Conservation (phyloP, 2,329 filamentous ascomycete species). For the Penicillium decumbens region DNA sequence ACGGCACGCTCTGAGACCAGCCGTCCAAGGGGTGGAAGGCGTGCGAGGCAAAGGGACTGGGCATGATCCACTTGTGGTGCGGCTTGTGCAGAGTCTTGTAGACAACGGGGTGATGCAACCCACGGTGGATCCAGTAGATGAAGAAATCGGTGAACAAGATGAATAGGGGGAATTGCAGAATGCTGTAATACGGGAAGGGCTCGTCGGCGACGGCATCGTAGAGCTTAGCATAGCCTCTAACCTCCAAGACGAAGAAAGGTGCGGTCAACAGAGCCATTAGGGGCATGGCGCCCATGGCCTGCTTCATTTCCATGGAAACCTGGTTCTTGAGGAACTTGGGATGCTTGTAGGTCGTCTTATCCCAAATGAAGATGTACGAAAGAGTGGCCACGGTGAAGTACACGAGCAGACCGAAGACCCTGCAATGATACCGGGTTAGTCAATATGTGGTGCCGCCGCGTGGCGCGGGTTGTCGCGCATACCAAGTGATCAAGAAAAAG, state of each 20-base stretch:
- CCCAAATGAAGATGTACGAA: conserved; percentile 85
- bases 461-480: conserved; percentile 28
- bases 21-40: conserved; percentile 95
- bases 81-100: conserved; percentile 94
- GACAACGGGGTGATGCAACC: conserved; percentile 69
- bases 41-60: conserved; percentile 84
- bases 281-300: conserved; percentile 72
- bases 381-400: conserved; percentile 81
- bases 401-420: conserved; percentile 76
- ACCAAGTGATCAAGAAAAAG: conserved; percentile 85
- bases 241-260: conserved; percentile 75
- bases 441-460: background rate
- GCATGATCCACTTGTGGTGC: conserved; percentile 99
- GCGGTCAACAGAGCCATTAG: conserved; percentile 76
- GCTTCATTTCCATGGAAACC: conserved; percentile 75
- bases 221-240: conserved; percentile 78
- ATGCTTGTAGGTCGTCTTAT: conserved; percentile 81
- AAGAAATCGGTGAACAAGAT: conserved; percentile 80
- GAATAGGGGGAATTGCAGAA: conserved; percentile 81
- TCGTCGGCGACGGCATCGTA: conserved; percentile 76
- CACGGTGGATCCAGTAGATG: conserved; percentile 90
- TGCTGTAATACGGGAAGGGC: conserved; percentile 72
- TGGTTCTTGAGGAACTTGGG: conserved; percentile 96
- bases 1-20: conserved; percentile 80
- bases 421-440: conserved; percentile 37